Base-by-base conservation (phyloP, 192 early-diverging fungal genomes). In the Allomyces macrogynus region DNA sequence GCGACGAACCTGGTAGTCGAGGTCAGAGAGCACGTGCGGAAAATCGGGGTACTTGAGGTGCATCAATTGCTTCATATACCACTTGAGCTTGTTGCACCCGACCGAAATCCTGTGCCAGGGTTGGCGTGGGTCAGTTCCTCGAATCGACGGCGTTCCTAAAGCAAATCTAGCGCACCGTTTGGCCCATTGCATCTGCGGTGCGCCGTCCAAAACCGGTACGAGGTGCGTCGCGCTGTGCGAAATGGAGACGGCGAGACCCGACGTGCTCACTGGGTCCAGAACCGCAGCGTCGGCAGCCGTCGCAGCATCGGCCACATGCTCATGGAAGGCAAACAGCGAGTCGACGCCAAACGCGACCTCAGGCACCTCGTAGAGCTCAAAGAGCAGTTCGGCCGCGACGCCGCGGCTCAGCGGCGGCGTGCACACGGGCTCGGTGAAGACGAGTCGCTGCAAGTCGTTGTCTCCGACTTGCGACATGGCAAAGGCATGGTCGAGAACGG, bases 11-110 rank as follows among this genome's bases (percentile, higher is more conserved):
- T 85, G 79, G 23, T 89, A 81, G 69, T 93, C 87, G 60, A 73
- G 75, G 11, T 79, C 68, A 1, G 87, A 85, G 72, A 93, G 82
- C 65, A 87, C 89, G 69, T 82, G 81, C 0, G 93, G 93, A 61
- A 93, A 91, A 1, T 81, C 84, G 0, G 91, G 86, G 67, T 93
- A 95, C 68, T 95, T 95, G 43, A 88, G 79, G 73, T 93, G 90
- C 76, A 93, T 75, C 1, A 92, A 78, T 69, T 88, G 89, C 40
- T 89, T 74, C 86, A 95, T 75, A 64, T 85, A 90, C 24, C 91
- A 89, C 11, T 85, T 82, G 57, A 87, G 78, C 65, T 85, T 72
- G 23, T 75, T 71, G 1, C 90, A 89, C 64, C 93, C 91, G 70
- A 88, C 86, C 22, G 85, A 80, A 23, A 95, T 80, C 24, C 7